phyloP scores from a whole-genome alignment of 176 grass and related monocot genomes.

The Avena sativa region DNA sequence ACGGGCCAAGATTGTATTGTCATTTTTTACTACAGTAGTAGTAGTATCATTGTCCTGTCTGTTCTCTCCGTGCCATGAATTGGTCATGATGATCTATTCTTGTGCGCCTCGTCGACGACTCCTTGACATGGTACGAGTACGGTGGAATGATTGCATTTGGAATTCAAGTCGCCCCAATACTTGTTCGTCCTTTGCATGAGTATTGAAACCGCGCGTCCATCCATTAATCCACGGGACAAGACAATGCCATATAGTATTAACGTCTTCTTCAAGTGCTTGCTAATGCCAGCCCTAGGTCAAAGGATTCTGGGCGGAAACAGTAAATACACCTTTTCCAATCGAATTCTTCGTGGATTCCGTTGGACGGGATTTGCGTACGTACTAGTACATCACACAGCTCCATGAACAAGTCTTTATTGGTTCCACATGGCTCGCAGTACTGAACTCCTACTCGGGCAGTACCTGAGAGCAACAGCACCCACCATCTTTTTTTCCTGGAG shows the following conservation, averaged over 20 bases:
- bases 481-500: too few relatives aligned
- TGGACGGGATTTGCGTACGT: neutral
- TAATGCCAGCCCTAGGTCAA: neutral
- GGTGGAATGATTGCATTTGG: neutral
- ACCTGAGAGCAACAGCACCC: neutral
- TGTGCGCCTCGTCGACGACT: neutral
- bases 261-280: slow-evolving; percentile 11
- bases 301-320: neutral
- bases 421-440: neutral
- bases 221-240: neutral
- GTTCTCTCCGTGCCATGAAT: neutral
- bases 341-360: neutral
- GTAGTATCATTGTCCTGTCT: neutral
- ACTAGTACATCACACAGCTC: neutral
- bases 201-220: neutral
- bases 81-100: neutral
- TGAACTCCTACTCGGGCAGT: neutral
- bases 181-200: neutral
- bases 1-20: too few relatives aligned
- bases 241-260: neutral
- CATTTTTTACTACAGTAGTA: neutral
- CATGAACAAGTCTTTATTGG: neutral
- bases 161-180: neutral
- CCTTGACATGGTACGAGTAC: neutral
- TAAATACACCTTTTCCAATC: neutral